Evolutionary conservation across 495 filamentous ascomycete species (phyloP), one percentile per base, ranked within the genome.

Genomic region (Chaetomidium leptoderma): DNA sequence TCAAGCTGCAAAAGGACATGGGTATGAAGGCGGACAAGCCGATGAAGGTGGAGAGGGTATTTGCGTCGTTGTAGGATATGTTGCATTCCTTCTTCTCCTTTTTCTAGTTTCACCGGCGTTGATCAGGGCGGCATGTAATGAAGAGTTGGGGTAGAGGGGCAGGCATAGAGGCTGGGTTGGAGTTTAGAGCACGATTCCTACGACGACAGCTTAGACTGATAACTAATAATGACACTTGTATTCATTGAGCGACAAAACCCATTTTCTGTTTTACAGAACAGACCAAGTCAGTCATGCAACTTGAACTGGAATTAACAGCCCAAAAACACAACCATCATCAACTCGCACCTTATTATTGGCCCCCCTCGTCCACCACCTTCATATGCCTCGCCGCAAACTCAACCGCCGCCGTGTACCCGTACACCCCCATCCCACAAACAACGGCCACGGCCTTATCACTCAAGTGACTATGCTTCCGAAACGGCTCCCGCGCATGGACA

Each of bases 371-470:
- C 53, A 68, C 71, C 35, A 71, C 57, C 69, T 76, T 75, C 60
- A 77, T 60, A 65, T 75, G 66, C 66, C 70, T 69, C 51, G 76
- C 76, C 35, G 80, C 78, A 75, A 81, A 85, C 66, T 84, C 83
- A 55, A 90, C 72, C 5, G 86, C 86, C 63, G 84, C 85, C 55
- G 76, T 82, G 70, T 90, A 90, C 57, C 86, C 86, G 71, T 78
- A 83, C 35, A 78, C 77, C 0, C 86, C 86, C 69, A 90, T 63
- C 0, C 86, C 86, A 57, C 82, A 85, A 61, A 90, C 83, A 36
- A 87, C 78, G 0, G 79, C 85, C 44, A 77, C 76, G 13, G 86
- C 86, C 72, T 86, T 88, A 69, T 90, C 86, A 62, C 80, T 83
- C 39, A 89, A 75, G 62, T 83, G 88, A 53, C 82, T 85, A 43